Evolutionary conservation across 2,329 filamentous ascomycete genomes (phyloP).

Genomic region (Pleomassaria siparia): DNA sequence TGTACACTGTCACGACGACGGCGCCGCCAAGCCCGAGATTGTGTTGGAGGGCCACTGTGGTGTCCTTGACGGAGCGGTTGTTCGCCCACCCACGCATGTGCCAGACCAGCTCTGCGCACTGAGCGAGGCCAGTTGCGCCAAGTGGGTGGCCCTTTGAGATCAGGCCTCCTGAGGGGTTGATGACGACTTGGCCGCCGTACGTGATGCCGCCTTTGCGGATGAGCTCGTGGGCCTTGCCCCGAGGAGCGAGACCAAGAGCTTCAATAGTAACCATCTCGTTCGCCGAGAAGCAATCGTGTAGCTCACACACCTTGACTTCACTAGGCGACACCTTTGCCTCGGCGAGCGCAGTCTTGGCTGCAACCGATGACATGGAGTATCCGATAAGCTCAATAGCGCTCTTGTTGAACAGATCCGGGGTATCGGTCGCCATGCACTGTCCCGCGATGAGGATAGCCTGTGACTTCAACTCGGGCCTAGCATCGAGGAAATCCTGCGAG

Average conservation of each 20-base stretch:
- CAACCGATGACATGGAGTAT: conserved; percentile 77
- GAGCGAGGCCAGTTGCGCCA: conserved; percentile 89
- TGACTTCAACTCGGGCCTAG: conserved; percentile 75
- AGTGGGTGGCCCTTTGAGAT: conserved; percentile 97
- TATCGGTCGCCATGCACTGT: conserved; percentile 84
- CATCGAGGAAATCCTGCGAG: conserved; percentile 84
- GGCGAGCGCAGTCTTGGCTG: conserved; percentile 67
- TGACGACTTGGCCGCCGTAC: conserved; percentile 77
- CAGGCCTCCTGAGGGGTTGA: conserved; percentile 92
- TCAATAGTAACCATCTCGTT: conserved; percentile 94
- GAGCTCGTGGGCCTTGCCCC: conserved; percentile 88
- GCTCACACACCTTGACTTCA: conserved; percentile 82
- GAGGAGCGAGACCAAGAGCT: conserved; percentile 73
- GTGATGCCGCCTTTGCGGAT: conserved; percentile 87
- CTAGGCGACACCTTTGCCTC: conserved; percentile 68
- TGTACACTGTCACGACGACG: conserved; percentile 86
- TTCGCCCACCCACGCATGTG: conserved; percentile 95
- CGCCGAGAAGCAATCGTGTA: conserved; percentile 95
- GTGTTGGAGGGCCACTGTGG: conserved; percentile 79
- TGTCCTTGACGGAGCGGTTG: conserved; percentile 72
- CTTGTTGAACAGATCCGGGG: conserved; percentile 73
- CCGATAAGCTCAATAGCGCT: conserved; percentile 88
- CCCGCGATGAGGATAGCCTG: conserved; percentile 90
- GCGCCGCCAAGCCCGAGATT: conserved; percentile 92
- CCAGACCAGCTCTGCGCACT: conserved; percentile 95